phyloP scores from a whole-genome alignment of 1,139 yeast genomes.

The Barnettozyma hawaiiensis region DNA sequence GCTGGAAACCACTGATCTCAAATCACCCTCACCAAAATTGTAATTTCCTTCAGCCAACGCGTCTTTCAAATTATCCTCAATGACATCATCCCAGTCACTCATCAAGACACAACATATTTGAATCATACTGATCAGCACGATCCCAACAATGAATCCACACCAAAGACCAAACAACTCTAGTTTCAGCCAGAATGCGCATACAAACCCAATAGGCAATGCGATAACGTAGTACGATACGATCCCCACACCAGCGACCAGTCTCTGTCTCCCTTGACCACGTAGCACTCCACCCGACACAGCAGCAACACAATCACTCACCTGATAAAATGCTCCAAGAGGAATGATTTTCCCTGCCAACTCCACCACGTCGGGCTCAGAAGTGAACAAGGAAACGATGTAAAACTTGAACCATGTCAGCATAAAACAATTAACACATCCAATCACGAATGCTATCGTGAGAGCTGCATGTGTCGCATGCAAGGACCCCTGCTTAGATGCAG shows the following conservation, averaged over 20 bases:
- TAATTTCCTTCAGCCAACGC: background rate
- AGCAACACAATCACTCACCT: conserved; percentile 45
- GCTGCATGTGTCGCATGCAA: conserved; percentile 39
- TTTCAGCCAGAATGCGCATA: conserved; percentile 42
- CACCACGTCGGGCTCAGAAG: conserved; percentile 45
- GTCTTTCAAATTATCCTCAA: conserved; percentile 15
- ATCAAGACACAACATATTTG: conserved; percentile 38
- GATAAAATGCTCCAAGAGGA: conserved; percentile 51
- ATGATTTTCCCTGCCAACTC: conserved; percentile 46
- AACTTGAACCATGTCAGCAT: conserved; percentile 37
- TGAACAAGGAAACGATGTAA: conserved; percentile 43
- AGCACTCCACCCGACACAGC: conserved; percentile 54
- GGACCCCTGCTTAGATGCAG: conserved; percentile 52
- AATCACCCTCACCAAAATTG: background rate
- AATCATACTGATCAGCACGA: conserved; percentile 38
- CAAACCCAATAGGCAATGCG: conserved; percentile 53
- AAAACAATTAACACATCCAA: conserved; percentile 40
- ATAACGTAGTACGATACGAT: conserved; percentile 49
- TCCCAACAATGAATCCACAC: conserved; percentile 56
- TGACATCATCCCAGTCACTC: conserved; percentile 53
- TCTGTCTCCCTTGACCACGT: conserved; percentile 64
- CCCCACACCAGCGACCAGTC: conserved; percentile 53
- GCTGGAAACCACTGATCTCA: conserved; percentile 1
- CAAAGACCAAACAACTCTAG: conserved; percentile 51
- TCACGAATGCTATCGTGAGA: conserved; percentile 34